Base-by-base conservation (phyloP, 805 yeast genomes). In the Yamadazyma philogaea region DNA sequence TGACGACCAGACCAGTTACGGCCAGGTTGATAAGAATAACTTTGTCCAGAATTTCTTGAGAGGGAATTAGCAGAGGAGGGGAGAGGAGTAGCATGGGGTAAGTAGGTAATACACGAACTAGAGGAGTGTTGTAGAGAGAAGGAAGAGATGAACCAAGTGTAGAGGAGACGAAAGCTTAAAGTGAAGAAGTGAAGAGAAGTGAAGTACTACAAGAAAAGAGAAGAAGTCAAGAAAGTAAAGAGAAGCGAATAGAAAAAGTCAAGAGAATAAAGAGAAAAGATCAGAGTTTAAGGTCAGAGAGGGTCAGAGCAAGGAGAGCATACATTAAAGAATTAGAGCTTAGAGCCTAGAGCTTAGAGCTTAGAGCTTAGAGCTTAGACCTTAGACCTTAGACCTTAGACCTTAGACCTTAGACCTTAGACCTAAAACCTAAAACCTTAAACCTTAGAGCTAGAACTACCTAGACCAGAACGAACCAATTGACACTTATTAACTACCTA, bases 11-110 rank as follows among this genome's bases (percentile, higher is more conserved):
- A 75, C 75, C 34, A 70, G 69, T 26, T 77, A 84, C 51, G 73
- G 72, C 49, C 71, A 70, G 33, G 76, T 78, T 48, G 74, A 72
- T 53, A 74, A 77, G 56, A 76, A 81, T 57, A 74, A 72, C 54
- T 87, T 87, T 57, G 78, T 86, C 39, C 79, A 79, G 65, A 82
- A 81, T 63, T 87, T 87, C 74, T 72, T 83, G 55, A 81, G 80
- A 60, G 87, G 87, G 37, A 72, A 76, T 49, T 14, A 34, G 20
- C 18, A 34, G 30, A 33, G 32, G 27, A 24, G 10, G 28, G 12
- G 28, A 7, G 4, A 24, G 28, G 28, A 24, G 28, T 11, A 7
- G 10, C 8, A 7, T 11, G 28, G 8, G 12, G 28, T 24, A 24
- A 24, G 28, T 24, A 24, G 10, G 12, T 24, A 24, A 24, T 24